phyloP scores from a whole-genome alignment of 306 rosid genomes.

The Glycyrrhiza uralensis region DNA sequence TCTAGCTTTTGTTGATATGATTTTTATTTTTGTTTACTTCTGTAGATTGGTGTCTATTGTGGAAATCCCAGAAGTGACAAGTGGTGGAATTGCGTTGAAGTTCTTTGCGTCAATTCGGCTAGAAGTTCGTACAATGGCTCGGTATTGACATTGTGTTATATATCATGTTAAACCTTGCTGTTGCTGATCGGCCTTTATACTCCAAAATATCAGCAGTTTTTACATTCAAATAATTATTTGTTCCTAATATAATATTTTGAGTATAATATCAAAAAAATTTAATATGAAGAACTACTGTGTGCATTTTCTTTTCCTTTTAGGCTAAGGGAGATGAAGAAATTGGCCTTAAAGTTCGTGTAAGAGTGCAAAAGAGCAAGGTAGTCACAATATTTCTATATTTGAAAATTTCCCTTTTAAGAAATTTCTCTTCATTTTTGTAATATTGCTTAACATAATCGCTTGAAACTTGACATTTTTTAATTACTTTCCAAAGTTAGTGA shows the following conservation, averaged over 20 bases:
- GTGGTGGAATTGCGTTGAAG: slow-evolving; percentile 98
- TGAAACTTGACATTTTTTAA: background rate
- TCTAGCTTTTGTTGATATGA: slow-evolving; percentile 7
- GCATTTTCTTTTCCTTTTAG: slow-evolving; percentile 42
- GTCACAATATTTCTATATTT: slow-evolving; percentile 16
- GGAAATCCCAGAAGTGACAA: slow-evolving; percentile 99
- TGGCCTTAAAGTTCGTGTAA: slow-evolving; percentile 85
- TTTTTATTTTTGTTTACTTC: slow-evolving; percentile 32
- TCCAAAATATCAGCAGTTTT: background rate
- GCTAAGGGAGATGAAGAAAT: slow-evolving; percentile 96
- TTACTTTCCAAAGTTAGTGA: background rate
- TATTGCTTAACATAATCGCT: slow-evolving; percentile 6
- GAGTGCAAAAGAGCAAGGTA: slow-evolving; percentile 99
- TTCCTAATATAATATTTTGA: background rate
- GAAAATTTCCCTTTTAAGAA: background rate
- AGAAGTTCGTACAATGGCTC: slow-evolving; percentile 68
- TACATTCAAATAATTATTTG: background rate
- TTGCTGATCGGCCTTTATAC: background rate
- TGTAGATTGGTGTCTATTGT: slow-evolving; percentile 89
- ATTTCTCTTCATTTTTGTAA: background rate
- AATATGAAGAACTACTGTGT: slow-evolving; percentile 14
- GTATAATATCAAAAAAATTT: background rate
- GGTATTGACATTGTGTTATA: background rate
- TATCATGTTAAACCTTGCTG: slow-evolving; percentile 10
- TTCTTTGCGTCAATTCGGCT: slow-evolving; percentile 96